Conservation (phyloP, 306 rosid species). For the barrel medic (Medicago truncatula) region DNA sequence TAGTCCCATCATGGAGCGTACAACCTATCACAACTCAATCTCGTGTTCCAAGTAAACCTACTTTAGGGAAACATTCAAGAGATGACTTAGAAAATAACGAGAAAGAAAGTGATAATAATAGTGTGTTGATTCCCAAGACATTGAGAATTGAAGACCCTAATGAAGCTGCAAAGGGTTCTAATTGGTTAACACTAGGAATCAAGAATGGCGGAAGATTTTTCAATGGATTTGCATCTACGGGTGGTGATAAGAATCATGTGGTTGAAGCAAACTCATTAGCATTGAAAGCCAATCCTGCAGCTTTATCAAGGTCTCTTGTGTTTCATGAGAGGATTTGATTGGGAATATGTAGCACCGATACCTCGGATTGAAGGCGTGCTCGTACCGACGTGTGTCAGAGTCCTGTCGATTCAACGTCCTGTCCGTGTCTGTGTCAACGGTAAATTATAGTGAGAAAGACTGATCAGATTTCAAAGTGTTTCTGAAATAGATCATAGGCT, state of each 20-base stretch:
- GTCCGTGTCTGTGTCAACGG: not conserved
- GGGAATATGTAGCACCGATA: not conserved
- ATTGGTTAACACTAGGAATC: too few relatives aligned
- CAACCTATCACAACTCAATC: conserved; percentile 51
- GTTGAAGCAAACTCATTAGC: conserved; percentile 49
- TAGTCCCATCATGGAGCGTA: conserved; percentile 58
- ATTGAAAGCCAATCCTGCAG: conserved; percentile 87
- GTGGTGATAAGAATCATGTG: conserved; percentile 46
- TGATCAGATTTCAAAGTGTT: conserved; percentile 15
- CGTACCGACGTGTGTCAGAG: too few relatives aligned
- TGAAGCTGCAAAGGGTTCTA: too few relatives aligned
- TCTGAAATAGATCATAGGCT: not conserved
- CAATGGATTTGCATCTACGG: conserved; percentile 58
- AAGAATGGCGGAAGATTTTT: conserved; percentile 47
- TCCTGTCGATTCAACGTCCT: not conserved
- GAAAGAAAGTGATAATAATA: not conserved
- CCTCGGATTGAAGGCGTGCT: too few relatives aligned
- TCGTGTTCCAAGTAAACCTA: conserved; percentile 47
- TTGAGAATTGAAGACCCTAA: conserved; percentile 36
- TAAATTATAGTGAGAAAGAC: not conserved
- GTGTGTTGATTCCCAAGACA: conserved; percentile 70
- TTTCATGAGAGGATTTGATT: conserved; percentile 71
- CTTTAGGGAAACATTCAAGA: conserved; percentile 74
- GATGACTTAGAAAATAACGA: conserved; percentile 48
- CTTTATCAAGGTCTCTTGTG: conserved; percentile 69